These are phyloP conservation scores for Naganishia sp. DNA, from an alignment of 1,284 basidiomycete species.

Conservation along the genomic window DNA sequence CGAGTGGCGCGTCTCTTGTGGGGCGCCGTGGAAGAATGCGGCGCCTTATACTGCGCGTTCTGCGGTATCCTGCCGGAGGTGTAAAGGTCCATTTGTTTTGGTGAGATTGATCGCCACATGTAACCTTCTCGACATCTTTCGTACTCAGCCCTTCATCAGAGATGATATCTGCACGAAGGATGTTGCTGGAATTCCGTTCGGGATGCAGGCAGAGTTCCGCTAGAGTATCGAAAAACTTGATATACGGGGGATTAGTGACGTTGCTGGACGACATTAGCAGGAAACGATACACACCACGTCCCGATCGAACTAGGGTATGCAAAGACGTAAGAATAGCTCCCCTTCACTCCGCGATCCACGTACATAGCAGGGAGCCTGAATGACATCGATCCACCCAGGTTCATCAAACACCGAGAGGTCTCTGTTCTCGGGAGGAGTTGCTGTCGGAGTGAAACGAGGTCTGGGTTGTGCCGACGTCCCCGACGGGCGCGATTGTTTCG, in stretches of 20 bases:
- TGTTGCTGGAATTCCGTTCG: constrained; percentile 50
- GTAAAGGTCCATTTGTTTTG: constrained; percentile 6
- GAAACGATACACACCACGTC: constrained; percentile 1
- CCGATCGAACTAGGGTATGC: background rate
- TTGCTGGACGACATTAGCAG: no score
- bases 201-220: constrained; percentile 42
- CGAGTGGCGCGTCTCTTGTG: constrained; percentile 43
- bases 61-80: constrained; percentile 14
- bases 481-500: background rate
- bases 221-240: constrained; percentile 34
- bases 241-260: background rate
- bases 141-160: constrained; percentile 21
- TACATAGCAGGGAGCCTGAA: constrained; percentile 21
- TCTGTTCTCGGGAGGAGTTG: background rate
- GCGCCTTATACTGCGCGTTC: constrained; percentile 24
- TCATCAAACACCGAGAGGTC: constrained; percentile 25
- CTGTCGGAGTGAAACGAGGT: constrained; percentile 17
- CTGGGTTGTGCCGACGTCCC: background rate
- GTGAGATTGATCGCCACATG: background rate
- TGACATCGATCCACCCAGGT: constrained; percentile 31
- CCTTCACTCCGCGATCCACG: background rate
- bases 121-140: background rate
- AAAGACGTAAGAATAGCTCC: background rate
- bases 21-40: constrained; percentile 46
- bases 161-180: constrained; percentile 47